These are phyloP conservation scores for Zymoseptoria brevis DNA, from an alignment of 2,329 filamentous ascomycete genomes.

Conservation along the genomic window DNA sequence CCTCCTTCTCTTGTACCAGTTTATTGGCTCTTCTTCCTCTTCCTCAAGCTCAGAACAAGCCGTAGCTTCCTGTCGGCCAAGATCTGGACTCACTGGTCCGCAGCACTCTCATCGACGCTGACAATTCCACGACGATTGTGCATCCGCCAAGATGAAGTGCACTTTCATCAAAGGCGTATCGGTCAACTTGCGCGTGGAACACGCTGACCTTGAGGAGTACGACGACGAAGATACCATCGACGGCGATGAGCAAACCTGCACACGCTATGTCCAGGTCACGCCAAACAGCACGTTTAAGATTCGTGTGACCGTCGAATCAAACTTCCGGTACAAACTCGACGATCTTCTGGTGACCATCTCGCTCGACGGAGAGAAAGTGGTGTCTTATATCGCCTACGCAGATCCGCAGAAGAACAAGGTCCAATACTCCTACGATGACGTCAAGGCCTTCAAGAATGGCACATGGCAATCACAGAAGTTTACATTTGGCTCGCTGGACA, in stretches of 20 bases:
- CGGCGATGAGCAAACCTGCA: background rate
- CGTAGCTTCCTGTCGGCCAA: too few relatives aligned
- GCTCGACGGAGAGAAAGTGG: slow-evolving; percentile 16
- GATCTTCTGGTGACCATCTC: background rate
- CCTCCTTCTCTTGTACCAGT: background rate
- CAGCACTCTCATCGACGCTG: too few relatives aligned
- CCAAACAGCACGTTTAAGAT: slow-evolving; percentile 12
- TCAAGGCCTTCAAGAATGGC: too few relatives aligned
- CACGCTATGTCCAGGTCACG: slow-evolving; percentile 14
- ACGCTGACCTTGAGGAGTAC: slow-evolving; percentile 10
- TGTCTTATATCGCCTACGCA: too few relatives aligned
- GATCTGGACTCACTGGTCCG: too few relatives aligned
- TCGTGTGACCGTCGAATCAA: background rate
- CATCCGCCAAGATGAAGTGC: slow-evolving; percentile 9
- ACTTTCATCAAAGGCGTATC: slow-evolving; percentile 1
- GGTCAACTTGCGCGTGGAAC: slow-evolving; percentile 9
- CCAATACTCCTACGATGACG: too few relatives aligned
- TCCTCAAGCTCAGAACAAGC: too few relatives aligned
- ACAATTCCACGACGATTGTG: too few relatives aligned
- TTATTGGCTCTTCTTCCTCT: too few relatives aligned
- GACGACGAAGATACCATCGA: slow-evolving; percentile 6
- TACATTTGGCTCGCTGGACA: too few relatives aligned
- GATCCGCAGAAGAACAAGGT: too few relatives aligned
- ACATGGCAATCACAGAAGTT: too few relatives aligned
- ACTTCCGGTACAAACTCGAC: slow-evolving; percentile 5